Evolutionary conservation across 208 protist genomes (phyloP), one percentile per base, ranked within the genome.

Genomic region (Leishmania amazonensis): DNA sequence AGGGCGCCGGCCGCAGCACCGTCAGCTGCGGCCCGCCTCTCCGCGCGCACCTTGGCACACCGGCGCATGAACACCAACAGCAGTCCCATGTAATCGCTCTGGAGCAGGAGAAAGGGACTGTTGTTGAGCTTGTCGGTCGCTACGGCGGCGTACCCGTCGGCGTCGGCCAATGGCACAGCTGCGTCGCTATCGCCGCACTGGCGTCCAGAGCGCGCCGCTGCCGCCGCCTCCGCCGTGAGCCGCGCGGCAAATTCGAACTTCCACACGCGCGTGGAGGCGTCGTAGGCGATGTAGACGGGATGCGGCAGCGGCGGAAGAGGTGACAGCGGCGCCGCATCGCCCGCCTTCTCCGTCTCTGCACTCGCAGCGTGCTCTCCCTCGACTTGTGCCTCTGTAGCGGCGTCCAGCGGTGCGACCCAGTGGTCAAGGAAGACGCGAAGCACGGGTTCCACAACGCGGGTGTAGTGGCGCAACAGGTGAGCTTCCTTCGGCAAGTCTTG

Each of bases 41-140:
- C 76, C 51, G 57, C 21, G 15, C 75, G 57, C 58, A 74, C 71
- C 75, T 83, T 86, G 9, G 57, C 71, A 71, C 81, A 83, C 21
- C 87, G 83, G 11, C 94, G 88, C 54, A 96, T 80, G 81, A 89
- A 94, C 57, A 96, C 94, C 58, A 96, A 81, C 68, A 97, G 76
- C 70, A 91, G 79, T 8, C 94, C 94, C 51, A 96, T 84, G 75
- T 90, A 93, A n/a, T 94, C 89, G 21, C 85, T 88, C 80, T 91
- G 93, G 19, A 92, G 88, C 31, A 89, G 77, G 53, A 86, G 71
- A 71, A 88, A 88, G 3, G 89, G 88, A 74, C 88, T 91, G 7
- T 45, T 83, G 79, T 87, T 86, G 64, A 84, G 80, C 24, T 87
- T 81, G 65, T 88, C 78, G 24, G 73, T 40, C 42, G 75, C 38